Percentiles rank a stretch among this genome's conserved stretches.
These are phyloP conservation scores for Penicillium goetzii DNA, from an alignment of 495 filamentous ascomycete species.

Conservation along the genomic window DNA sequence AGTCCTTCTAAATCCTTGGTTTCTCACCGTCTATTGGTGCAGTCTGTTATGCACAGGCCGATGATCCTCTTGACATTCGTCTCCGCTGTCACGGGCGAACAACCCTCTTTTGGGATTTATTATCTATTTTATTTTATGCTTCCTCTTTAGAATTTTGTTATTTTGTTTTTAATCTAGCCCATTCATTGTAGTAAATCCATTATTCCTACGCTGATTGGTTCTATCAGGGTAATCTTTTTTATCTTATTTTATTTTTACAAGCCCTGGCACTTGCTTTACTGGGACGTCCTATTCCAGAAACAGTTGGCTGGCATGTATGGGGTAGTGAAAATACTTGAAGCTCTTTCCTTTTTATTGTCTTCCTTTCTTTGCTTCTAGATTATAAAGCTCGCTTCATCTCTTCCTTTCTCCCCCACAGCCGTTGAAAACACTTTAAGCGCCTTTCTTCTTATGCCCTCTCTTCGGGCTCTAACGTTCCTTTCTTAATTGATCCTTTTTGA, in stretches of 20 bases:
- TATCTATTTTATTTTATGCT: constrained; percentile 15
- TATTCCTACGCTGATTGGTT: background rate
- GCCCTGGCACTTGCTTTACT: constrained; percentile 10
- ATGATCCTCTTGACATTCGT: constrained; percentile 37
- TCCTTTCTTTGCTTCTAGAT: constrained; percentile 7
- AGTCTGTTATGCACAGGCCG: constrained; percentile 32
- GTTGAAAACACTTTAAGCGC: constrained; percentile 4
- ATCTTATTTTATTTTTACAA: constrained; percentile 9
- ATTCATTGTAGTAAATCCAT: constrained; percentile 3
- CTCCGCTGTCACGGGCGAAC: constrained; percentile 30
- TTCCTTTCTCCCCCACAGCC: constrained; percentile 6
- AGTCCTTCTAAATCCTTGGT: constrained; percentile 20
- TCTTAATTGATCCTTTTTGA: constrained; percentile 16
- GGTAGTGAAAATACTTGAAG: constrained; percentile 19
- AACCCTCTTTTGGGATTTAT: constrained; percentile 3
- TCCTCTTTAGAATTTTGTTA: constrained; percentile 10
- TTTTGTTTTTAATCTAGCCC: background rate
- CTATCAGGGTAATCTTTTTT: constrained; percentile 6
- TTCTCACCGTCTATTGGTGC: constrained; percentile 36
- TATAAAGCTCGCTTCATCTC: constrained; percentile 24
- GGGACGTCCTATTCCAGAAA: constrained; percentile 1
- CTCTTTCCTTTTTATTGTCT: background rate
- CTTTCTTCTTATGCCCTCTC: constrained; percentile 16
- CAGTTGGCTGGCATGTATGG: constrained; percentile 25
- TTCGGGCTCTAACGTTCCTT: constrained; percentile 12